phyloP scores from a whole-genome alignment of 2,329 filamentous ascomycete species.

The Alternaria hordeiaustralica region DNA sequence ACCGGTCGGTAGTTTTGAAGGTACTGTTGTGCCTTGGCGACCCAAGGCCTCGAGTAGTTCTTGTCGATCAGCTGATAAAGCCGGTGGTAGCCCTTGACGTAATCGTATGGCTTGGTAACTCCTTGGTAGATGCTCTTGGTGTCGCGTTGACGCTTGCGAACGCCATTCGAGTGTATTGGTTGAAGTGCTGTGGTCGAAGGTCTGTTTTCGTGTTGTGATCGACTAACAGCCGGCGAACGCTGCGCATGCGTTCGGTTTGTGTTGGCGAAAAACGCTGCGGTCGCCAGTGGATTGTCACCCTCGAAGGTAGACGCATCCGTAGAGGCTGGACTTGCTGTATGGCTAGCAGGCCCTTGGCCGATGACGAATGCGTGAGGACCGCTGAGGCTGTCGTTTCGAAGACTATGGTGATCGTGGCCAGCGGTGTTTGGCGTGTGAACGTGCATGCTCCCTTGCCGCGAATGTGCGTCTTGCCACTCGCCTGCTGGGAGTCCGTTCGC shows the following conservation, averaged over 20 bases:
- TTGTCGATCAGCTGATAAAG: conserved; percentile 80
- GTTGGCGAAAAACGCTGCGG: conserved; percentile 45
- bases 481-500: conserved; percentile 32
- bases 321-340: conserved; percentile 65
- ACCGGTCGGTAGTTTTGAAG: conserved; percentile 89
- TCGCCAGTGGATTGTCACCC: conserved; percentile 48
- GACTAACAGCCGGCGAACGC: conserved; percentile 36
- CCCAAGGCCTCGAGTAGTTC: conserved; percentile 78
- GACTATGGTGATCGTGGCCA: conserved; percentile 40
- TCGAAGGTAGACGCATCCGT: conserved; percentile 53
- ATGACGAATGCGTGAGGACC: conserved; percentile 67
- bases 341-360: conserved; percentile 62
- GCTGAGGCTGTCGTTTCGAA: conserved; percentile 44
- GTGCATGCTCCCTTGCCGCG: conserved; percentile 54
- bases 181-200: conserved; percentile 39
- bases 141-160: conserved; percentile 66
- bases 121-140: conserved; percentile 86
- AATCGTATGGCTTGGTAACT: conserved; percentile 90
- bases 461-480: conserved; percentile 49
- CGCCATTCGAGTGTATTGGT: conserved; percentile 39
- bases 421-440: conserved; percentile 52
- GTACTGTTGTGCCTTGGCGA: conserved; percentile 82
- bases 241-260: conserved; percentile 38
- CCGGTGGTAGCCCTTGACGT: conserved; percentile 88
- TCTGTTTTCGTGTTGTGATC: conserved; percentile 35